phyloP scores from a whole-genome alignment of 345 rosid genomes.

The Salix purpurea region DNA sequence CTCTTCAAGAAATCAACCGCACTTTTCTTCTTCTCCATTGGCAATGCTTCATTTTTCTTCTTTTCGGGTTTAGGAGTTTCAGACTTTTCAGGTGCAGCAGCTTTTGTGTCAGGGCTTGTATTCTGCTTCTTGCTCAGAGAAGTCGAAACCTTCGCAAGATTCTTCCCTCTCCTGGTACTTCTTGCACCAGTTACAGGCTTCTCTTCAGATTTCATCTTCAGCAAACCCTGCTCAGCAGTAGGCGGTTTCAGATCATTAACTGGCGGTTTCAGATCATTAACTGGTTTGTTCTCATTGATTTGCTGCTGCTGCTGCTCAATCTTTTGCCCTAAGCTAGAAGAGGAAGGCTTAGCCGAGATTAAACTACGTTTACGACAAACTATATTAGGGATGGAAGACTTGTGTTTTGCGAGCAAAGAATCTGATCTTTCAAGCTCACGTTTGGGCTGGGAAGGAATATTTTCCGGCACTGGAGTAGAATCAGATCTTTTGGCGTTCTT shows the following conservation, averaged over 20 bases:
- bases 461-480: not conserved
- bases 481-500: constrained; percentile 27
- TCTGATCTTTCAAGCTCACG: constrained; percentile 45
- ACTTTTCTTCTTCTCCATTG: constrained; percentile 54
- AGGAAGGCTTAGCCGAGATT: constrained; percentile 44
- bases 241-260: constrained; percentile 11
- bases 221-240: constrained; percentile 24
- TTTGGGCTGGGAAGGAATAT: constrained; percentile 12
- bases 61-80: constrained; percentile 20
- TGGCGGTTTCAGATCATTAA: constrained; percentile 11
- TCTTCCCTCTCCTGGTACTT: constrained; percentile 54
- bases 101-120: constrained; percentile 18
- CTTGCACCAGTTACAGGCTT: constrained; percentile 48
- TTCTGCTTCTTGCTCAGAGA: constrained; percentile 31
- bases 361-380: constrained; percentile 58
- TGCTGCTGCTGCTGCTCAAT: constrained; percentile 16
- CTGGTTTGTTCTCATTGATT: constrained; percentile 16
- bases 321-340: constrained; percentile 36
- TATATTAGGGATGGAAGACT: constrained; percentile 37
- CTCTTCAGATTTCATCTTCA: constrained; percentile 39
- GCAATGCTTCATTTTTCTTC: constrained; percentile 26
- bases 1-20: constrained; percentile 69
- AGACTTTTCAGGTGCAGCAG: constrained; percentile 1
- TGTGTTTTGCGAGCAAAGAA: constrained; percentile 42
- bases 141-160: not conserved